Evolutionary conservation across 2,329 filamentous ascomycete genomes (phyloP).

Genomic region (Trichoderma citrinoviride): DNA sequence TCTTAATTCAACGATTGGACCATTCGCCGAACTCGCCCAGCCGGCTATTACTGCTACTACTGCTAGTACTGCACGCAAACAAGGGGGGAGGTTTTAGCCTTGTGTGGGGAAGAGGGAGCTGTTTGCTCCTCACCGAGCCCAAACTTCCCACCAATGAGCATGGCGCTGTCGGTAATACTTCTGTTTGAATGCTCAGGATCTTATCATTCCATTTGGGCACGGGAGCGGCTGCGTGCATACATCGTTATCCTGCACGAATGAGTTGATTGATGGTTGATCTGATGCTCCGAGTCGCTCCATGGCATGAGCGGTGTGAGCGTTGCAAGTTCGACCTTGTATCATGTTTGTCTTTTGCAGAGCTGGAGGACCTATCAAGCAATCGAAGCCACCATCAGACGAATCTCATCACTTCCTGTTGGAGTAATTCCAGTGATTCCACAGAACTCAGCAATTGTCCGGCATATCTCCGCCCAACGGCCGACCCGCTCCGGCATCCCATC

Average conservation of each 20-base stretch:
- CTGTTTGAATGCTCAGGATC: neutral
- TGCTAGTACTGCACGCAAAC: neutral
- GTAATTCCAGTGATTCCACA: neutral
- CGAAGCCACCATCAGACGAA: neutral
- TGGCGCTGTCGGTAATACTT: slow-evolving; percentile 2
- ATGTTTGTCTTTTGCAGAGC: no score
- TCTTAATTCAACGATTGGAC: neutral
- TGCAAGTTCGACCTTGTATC: no score
- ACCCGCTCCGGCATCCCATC: neutral
- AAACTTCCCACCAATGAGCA: slow-evolving; percentile 18
- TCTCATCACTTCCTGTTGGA: neutral
- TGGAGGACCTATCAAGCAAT: no score
- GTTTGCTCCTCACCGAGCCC: neutral
- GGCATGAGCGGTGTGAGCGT: no score
- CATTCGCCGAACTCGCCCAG: slow-evolving; percentile 10
- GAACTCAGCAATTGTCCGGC: neutral
- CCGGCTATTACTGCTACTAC: neutral
- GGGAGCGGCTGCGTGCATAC: neutral
- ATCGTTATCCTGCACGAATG: neutral
- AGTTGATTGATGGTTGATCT: no score
- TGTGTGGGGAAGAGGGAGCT: slow-evolving; percentile 4
- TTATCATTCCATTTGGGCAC: neutral
- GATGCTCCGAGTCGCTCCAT: no score
- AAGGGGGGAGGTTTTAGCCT: neutral
- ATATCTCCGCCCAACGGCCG: neutral